phyloP scores from a whole-genome alignment of 148 eudicot genomes.

The Rhododendron mucronatum region DNA sequence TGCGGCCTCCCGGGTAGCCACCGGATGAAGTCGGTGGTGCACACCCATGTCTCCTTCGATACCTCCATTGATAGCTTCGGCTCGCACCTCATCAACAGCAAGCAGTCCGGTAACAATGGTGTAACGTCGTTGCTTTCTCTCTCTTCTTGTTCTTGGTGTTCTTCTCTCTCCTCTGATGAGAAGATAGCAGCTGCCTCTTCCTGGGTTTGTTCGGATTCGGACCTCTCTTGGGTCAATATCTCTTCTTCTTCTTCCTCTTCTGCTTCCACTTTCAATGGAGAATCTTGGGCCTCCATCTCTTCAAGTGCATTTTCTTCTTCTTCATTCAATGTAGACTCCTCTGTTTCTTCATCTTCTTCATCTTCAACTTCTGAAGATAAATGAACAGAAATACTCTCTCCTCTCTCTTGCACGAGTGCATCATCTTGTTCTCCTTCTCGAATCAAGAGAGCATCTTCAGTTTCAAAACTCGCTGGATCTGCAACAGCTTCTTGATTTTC shows the following conservation, averaged over 20 bases:
- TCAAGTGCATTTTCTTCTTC: slow-evolving; percentile 9
- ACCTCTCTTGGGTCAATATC: slow-evolving; percentile 9
- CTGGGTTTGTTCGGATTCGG: slow-evolving; percentile 4
- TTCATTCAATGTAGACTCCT: slow-evolving; percentile 8
- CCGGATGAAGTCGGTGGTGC: slow-evolving; percentile 69
- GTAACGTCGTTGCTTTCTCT: neutral
- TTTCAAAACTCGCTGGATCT: slow-evolving; percentile 16
- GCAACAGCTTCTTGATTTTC: slow-evolving; percentile 16
- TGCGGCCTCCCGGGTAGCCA: slow-evolving; percentile 41
- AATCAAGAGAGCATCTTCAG: neutral
- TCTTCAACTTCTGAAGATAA: neutral
- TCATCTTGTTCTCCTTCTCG: slow-evolving; percentile 3
- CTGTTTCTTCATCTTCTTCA: slow-evolving; percentile 7
- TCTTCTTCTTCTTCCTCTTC: neutral
- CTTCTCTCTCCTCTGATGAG: slow-evolving; percentile 8
- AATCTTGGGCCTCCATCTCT: slow-evolving; percentile 4
- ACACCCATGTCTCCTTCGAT: slow-evolving; percentile 91
- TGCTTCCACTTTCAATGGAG: neutral
- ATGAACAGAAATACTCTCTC: neutral
- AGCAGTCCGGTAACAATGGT: slow-evolving; percentile 74
- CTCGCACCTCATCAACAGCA: slow-evolving; percentile 83
- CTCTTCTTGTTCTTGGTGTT: neutral
- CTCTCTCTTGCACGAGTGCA: slow-evolving; percentile 11
- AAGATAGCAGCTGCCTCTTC: neutral
- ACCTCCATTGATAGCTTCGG: slow-evolving; percentile 97